Base-by-base conservation (phyloP, 148 eudicot genomes). In the Rhododendron ferrugineum region DNA sequence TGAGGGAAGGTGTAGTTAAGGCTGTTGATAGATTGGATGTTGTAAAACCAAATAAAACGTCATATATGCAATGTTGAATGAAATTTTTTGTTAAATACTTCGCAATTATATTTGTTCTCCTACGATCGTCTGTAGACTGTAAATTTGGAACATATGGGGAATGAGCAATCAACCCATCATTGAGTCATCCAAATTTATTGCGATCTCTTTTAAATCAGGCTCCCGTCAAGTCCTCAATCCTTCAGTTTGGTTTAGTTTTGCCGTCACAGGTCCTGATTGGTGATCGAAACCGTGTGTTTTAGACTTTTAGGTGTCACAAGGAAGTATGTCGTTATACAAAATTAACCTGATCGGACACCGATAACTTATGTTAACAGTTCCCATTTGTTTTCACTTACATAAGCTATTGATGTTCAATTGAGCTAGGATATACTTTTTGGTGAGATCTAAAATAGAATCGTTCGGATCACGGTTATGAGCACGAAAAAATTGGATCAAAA, bases 21-120 rank as follows among this genome's bases (percentile, higher is more conserved):
- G 83, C 54, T 79, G 83, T 64, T 79, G 49, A 46, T 47, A 79
- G 83, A 85, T 49, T 79, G 64, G 78, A 64, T 46, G 23, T 50
- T 47, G 49, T 46, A 78, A 79, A 37, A 64, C 77, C 20, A 66
- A 32, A 66, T 18, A 79, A 79, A 50, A 79, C 34, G 13, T 15
- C 40, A 79, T 47, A 46, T 79, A 79, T 79, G 28, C 28, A 16
- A 23, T 36, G 13, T 22, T 40, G n/a, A 22, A 22, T 36, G 42
- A 3, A 36, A 4, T 81, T 60, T 20, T 81, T 37, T 4, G 36
- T 36, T 3, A n/a, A 58, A 11, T 58, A 11, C 15, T 1, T 37
- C n/a, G 10, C 50, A 11, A 5, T 60, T 18, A 13, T 23, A 58
- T 60, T 23, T 20, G 5, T 50, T 58, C 32, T 81, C 1, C 3